Evolutionary conservation across 2,329 filamentous ascomycete species (phyloP), one percentile per base, ranked within the genome.

Genomic region (Fusarium praegraminearum): DNA sequence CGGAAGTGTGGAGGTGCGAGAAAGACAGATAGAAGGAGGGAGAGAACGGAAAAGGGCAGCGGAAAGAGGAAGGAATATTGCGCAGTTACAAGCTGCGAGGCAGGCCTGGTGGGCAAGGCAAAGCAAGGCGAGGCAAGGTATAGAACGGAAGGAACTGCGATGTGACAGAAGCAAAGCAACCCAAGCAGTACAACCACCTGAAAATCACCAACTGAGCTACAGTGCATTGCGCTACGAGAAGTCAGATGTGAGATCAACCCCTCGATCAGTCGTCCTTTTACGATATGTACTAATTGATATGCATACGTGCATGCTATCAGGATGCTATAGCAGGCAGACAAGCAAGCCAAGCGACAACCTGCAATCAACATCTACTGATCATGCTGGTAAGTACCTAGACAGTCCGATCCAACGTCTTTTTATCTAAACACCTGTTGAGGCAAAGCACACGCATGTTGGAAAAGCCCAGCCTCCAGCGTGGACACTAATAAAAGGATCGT

Each of bases 171-270:
- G 49, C 49, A 36, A 35, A 40, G 49, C 49, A 36, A 51, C 40
- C 45, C 40, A 62, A 64, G 51, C 45, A 65, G 65, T 61, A 61
- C 65, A 67, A 63, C 66, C 62, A 53, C 44, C 40, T 69, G 36
- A 43, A 69, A 62, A 67, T 62, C 62, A 62, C 47, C 43, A 58
- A 69, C 49, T 62, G 36, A 62, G 49, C 46, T 60, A 49, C 63
- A 65, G 38, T 54, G 38, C 40, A 33, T 45, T 54, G 40, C 65
- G 50, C 54, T 53, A 55, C 47, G 53, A 59, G 64, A 57, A 41
- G 55, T 54, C 56, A 69, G 65, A 72, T 71, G 55, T 62, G 64
- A 73, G 71, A 73, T 74, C 71, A 69, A 65, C 72, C 13, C 26
- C 54, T 61, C 41, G 40, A 55, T 70, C 52, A 40, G 57, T 62